A percentile compares a stretch with the other conserved stretches of the same genome.
Evolutionary conservation across 2,329 filamentous ascomycete genomes (phyloP).

Genomic region (Fusarium odoratissimum): DNA sequence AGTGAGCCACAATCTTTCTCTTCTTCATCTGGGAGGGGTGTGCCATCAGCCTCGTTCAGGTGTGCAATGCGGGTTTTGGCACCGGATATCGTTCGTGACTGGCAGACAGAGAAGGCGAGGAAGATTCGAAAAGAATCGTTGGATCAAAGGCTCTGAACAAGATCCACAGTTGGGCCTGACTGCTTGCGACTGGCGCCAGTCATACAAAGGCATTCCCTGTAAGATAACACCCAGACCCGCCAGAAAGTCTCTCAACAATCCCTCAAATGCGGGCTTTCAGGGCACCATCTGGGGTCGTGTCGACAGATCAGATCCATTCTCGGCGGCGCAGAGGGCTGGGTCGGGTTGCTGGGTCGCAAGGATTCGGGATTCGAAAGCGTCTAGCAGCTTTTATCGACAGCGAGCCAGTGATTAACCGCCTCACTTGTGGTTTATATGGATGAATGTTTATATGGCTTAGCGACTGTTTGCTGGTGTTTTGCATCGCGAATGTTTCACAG

Average conservation of each 20-base stretch:
- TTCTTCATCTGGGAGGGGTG: slow-evolving; percentile 9
- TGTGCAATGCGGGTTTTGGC: slow-evolving; percentile 19
- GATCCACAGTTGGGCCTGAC: slow-evolving; percentile 53
- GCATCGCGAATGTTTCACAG: slow-evolving; percentile 22
- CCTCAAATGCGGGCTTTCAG: slow-evolving; percentile 35
- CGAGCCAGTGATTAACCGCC: slow-evolving; percentile 36
- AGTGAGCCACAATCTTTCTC: slow-evolving; percentile 10
- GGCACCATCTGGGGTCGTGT: slow-evolving; percentile 44
- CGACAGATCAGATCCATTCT: slow-evolving; percentile 48
- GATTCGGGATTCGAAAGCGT: slow-evolving; percentile 33
- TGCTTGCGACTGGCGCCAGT: slow-evolving; percentile 47
- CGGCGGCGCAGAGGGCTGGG: slow-evolving; percentile 41
- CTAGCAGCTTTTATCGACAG: slow-evolving; percentile 28
- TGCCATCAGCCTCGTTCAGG: slow-evolving; percentile 25
- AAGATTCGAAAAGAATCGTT: slow-evolving; percentile 39
- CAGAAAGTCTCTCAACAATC: slow-evolving; percentile 32
- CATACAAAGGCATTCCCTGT: slow-evolving; percentile 41
- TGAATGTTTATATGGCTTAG: slow-evolving; percentile 3
- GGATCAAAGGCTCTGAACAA: slow-evolving; percentile 34
- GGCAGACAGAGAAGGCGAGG: slow-evolving; percentile 28
- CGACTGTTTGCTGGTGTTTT: slow-evolving; percentile 16
- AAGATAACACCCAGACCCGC: slow-evolving; percentile 35
- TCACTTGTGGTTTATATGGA: slow-evolving; percentile 32
- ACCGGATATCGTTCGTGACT: slow-evolving; percentile 35
- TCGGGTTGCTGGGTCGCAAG: slow-evolving; percentile 30